These are phyloP conservation scores for Zymoseptoria brevis DNA, from an alignment of 2,329 filamentous ascomycete species.

Conservation along the genomic window DNA sequence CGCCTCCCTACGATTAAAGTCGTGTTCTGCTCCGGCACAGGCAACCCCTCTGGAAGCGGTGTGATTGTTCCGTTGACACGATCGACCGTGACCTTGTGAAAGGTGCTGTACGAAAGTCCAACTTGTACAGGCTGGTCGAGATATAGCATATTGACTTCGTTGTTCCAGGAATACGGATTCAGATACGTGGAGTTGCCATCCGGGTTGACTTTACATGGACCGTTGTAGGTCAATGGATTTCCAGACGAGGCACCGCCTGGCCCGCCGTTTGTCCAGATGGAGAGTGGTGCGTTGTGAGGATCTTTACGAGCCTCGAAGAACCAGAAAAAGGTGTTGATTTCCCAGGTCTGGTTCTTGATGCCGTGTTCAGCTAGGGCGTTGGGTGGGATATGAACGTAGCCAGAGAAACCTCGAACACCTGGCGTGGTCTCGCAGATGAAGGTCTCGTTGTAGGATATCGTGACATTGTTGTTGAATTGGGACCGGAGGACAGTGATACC, in stretches of 20 bases:
- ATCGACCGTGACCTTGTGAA: conserved; percentile 53
- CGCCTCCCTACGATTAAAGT: neutral
- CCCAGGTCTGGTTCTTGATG: conserved; percentile 17
- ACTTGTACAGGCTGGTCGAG: conserved; percentile 62
- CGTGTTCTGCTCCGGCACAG: conserved; percentile 25
- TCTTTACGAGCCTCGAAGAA: conserved; percentile 46
- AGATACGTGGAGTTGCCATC: conserved; percentile 38
- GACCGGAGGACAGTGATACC: conserved; percentile 4
- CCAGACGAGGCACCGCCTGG: conserved; percentile 58
- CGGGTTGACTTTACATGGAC: conserved; percentile 38
- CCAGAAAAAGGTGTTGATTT: conserved; percentile 47
- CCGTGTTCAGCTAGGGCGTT: conserved; percentile 16
- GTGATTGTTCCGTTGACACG: conserved; percentile 31
- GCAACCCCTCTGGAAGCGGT: conserved; percentile 30
- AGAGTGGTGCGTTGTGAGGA: conserved; percentile 38
- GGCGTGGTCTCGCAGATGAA: conserved; percentile 42
- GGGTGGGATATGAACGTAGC: conserved; percentile 25
- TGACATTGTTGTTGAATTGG: conserved; percentile 7
- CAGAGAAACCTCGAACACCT: conserved; percentile 39
- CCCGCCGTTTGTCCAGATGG: conserved; percentile 61
- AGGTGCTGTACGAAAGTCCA: conserved; percentile 58
- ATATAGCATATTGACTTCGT: conserved; percentile 51
- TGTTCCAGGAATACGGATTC: conserved; percentile 60
- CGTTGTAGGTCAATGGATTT: conserved; percentile 55
- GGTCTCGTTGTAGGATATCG: conserved; percentile 14